Evolutionary conservation across 208 protist genomes (phyloP).

Genomic region (Vickermania ingenoplastis): DNA sequence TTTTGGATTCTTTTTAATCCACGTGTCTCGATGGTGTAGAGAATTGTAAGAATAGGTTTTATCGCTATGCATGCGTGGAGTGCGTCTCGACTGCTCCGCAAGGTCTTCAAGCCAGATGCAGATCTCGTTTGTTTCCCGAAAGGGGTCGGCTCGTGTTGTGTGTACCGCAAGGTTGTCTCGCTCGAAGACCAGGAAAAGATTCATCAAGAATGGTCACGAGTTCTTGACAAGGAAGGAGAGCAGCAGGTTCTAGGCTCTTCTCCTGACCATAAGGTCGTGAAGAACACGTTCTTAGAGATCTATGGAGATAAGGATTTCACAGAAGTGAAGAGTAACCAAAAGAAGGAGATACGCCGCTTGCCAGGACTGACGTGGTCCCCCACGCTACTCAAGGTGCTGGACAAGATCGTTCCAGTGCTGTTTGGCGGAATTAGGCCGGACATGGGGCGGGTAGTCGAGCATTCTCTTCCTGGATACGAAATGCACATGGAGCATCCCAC

Average conservation of each 20-base stretch:
- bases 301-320: slow-evolving; percentile 68
- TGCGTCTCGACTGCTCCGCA: neutral
- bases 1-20: no score
- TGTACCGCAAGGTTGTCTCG: slow-evolving; percentile 67
- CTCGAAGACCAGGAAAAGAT: slow-evolving; percentile 54
- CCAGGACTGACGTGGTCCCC: slow-evolving; percentile 73
- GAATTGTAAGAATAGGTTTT: no score
- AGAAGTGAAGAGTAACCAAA: slow-evolving; percentile 62
- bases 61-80: no score
- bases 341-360: slow-evolving; percentile 51
- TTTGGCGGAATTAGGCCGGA: slow-evolving; percentile 34
- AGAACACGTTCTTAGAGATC: slow-evolving; percentile 79
- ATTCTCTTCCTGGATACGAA: slow-evolving; percentile 76
- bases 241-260: slow-evolving; percentile 37
- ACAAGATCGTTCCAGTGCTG: slow-evolving; percentile 18
- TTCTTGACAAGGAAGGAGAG: slow-evolving; percentile 51
- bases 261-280: slow-evolving; percentile 42
- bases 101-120: slow-evolving; percentile 26
- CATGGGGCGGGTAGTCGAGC: slow-evolving; percentile 79
- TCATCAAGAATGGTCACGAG: slow-evolving; percentile 47
- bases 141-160: slow-evolving; percentile 38
- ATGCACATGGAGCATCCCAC: slow-evolving; percentile 82
- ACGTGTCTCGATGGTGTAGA: no score
- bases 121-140: slow-evolving; percentile 50
- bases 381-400: slow-evolving; percentile 43